phyloP scores from a whole-genome alignment of 1,139 yeast genomes.

The Meyerozyma sp. region DNA sequence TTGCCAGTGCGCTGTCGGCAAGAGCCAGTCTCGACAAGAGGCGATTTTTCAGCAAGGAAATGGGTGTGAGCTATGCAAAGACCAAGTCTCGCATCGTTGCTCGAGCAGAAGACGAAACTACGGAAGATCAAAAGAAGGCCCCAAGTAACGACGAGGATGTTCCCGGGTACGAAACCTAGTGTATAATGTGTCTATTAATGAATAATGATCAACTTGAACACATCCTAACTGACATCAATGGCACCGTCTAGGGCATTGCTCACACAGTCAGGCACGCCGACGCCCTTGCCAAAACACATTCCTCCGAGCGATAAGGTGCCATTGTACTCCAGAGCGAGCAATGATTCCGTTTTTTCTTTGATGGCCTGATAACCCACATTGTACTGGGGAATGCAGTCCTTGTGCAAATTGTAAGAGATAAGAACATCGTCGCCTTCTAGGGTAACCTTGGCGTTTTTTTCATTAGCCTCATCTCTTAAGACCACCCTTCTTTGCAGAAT shows the following conservation, averaged over 20 bases:
- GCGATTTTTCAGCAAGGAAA: conserved; percentile 50
- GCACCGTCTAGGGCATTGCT: conserved; percentile 60
- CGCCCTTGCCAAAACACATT: conserved; percentile 74
- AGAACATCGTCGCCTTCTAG: conserved; percentile 27
- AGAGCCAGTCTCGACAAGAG: conserved; percentile 43
- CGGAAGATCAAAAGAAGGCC: neutral
- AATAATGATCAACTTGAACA: neutral
- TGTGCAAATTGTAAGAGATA: conserved; percentile 29
- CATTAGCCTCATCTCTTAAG: conserved; percentile 20
- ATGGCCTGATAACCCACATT: conserved; percentile 63
- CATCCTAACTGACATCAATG: conserved; percentile 7
- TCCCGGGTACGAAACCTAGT: neutral
- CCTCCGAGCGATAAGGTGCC: conserved; percentile 65
- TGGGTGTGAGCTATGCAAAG: conserved; percentile 46
- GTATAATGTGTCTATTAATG: neutral
- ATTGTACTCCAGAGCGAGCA: conserved; percentile 26
- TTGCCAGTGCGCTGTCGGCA: conserved; percentile 51
- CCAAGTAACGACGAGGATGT: neutral
- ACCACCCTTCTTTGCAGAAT: conserved; percentile 26
- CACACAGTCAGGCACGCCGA: conserved; percentile 89
- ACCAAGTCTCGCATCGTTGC: conserved; percentile 25
- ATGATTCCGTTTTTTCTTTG: conserved; percentile 26
- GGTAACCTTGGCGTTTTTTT: conserved; percentile 15
- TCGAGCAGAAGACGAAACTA: neutral
- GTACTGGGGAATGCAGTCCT: conserved; percentile 78